Conservation (phyloP, 106 monocot species). For the Dactylorhiza incarnata region DNA sequence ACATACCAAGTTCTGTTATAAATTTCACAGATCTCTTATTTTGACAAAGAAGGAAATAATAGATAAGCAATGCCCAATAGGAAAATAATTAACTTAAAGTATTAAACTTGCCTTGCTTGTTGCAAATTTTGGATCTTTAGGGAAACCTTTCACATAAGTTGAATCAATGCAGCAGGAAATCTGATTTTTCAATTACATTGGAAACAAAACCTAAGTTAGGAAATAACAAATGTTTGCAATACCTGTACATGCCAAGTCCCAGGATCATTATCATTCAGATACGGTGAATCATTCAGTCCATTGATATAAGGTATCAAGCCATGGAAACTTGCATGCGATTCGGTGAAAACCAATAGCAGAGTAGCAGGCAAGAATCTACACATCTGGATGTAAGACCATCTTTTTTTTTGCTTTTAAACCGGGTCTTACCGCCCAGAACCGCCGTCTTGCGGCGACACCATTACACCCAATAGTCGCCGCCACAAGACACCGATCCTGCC, state of each 20-base stretch:
- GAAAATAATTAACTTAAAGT: background rate
- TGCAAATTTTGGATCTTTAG: constrained; percentile 77
- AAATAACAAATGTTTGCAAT: background rate
- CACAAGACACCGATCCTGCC: too few species aligned
- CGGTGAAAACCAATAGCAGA: too few species aligned
- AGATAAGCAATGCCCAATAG: background rate
- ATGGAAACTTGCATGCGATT: too few species aligned
- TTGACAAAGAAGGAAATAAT: constrained; percentile 1
- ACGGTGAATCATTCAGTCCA: constrained; percentile 27
- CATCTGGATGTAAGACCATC: too few species aligned
- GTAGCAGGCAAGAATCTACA: too few species aligned
- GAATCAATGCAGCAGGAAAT: constrained; percentile 93
- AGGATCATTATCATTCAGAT: constrained; percentile 53
- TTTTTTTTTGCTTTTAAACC: too few species aligned
- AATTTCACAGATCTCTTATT: background rate
- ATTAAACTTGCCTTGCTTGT: constrained; percentile 45
- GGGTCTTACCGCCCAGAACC: too few species aligned
- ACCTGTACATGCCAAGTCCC: constrained; percentile 96
- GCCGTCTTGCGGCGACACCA: too few species aligned
- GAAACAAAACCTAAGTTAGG: background rate
- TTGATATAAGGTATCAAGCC: constrained; percentile 64
- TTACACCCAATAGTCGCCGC: too few species aligned
- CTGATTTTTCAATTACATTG: constrained; percentile 21
- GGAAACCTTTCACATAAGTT: constrained; percentile 90
- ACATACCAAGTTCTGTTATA: constrained; percentile 77